Evolutionary conservation across 2,329 filamentous ascomycete species (phyloP), one percentile per base, ranked within the genome.

Genomic region (Fusarium torreyae): DNA sequence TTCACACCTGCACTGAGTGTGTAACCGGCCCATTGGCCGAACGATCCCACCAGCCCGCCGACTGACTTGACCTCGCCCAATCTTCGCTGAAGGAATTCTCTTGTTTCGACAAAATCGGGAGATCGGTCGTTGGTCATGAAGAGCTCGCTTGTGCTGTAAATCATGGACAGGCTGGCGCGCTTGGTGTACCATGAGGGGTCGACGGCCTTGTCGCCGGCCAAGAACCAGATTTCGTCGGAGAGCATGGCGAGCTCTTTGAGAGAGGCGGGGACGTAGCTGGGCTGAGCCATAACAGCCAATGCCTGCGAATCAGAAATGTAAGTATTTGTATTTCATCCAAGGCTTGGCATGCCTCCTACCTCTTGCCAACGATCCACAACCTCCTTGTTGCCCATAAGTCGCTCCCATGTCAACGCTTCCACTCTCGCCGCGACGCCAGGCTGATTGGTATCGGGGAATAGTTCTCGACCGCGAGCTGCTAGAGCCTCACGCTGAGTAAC

Each of bases 121-220:
- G 91, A 94, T 63, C 84, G 85, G 80, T 98, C 96, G 62, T 92
- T 94, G 22, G 94, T 98, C 94, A 98, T 98, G 81, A 94, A 97
- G 7, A 98, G 84, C 81, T 99, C 96, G 57, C 91, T 87, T 34
- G 90, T 89, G 52, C 93, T 93, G 73, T 89, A 89, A 42, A 87
- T 83, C 71, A 85, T 80, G 34, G 87, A 86, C 11, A 89, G 79
- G 20, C 84, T 84, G 5, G 83, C 86, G 49, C 87, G 86, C 76
- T 89, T 89, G 58, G 86, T 83, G 75, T 99, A 99, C 96, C 96
- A 99, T 6, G 89, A 91, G 6, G 89, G 87, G 79, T 98, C 94
- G 63, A 98, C 92, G 22, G 90, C 87, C 22, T 82, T 85, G 79
- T 98, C 96, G 51, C 94, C 93, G 0, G 95, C 89, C 6, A 97